Percentiles rank a stretch among this genome's conserved stretches.
Evolutionary conservation across 202 grass and related monocot species (phyloP).

Genomic region (Musa balbisiana): DNA sequence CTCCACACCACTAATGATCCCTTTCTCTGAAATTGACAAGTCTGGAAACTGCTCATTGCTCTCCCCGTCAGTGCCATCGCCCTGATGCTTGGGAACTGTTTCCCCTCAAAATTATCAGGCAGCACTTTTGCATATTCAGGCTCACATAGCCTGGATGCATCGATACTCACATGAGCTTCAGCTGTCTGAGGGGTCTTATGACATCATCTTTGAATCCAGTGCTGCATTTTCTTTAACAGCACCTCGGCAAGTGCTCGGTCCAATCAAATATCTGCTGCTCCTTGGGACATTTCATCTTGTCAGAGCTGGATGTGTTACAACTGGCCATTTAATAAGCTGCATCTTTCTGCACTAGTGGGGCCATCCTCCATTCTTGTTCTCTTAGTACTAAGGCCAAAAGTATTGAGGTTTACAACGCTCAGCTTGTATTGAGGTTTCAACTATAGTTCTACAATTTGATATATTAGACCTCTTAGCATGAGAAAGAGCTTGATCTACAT

Average conservation of each 20-base stretch:
- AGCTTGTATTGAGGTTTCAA: conserved; percentile 10
- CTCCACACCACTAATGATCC: neutral
- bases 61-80: conserved; percentile 6
- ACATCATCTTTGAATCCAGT: conserved; percentile 10
- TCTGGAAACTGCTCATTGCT: neutral
- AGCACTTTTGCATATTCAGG: neutral
- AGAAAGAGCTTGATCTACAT: neutral
- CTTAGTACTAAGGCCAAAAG: neutral
- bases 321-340: neutral
- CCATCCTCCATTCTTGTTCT: conserved; percentile 11
- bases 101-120: neutral
- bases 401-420: neutral
- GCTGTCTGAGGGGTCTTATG: neutral
- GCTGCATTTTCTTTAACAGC: no score
- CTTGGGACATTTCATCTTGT: neutral
- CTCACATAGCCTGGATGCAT: neutral
- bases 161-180: neutral
- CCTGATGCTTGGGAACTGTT: neutral
- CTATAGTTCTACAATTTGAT: conserved; percentile 5
- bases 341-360: neutral
- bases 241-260: neutral
- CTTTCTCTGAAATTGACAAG: neutral
- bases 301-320: neutral
- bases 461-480: neutral
- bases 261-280: neutral